Percentiles rank a stretch among this genome's conserved stretches.
Conservation (phyloP, 2,329 filamentous ascomycete species). For the Calonectria henricotiae region DNA sequence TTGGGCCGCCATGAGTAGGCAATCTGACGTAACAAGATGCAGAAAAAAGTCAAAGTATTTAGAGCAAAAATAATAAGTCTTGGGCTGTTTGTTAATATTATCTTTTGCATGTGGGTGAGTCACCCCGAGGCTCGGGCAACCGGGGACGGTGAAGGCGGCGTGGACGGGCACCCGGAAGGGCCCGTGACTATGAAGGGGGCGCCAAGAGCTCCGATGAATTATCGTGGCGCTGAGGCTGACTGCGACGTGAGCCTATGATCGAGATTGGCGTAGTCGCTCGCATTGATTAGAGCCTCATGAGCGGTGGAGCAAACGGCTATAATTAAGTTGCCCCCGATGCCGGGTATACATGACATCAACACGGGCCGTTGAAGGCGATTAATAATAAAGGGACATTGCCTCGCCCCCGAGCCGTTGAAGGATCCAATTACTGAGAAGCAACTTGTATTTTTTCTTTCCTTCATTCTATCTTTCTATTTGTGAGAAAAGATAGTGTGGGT, state of each 20-base stretch:
- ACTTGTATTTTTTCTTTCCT: neutral
- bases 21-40: constrained; percentile 26
- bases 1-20: constrained; percentile 12
- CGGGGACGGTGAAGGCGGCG: constrained; percentile 33
- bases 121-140: constrained; percentile 36
- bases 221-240: constrained; percentile 47
- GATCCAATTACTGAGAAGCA: neutral
- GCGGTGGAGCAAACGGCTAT: constrained; percentile 12
- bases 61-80: neutral
- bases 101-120: constrained; percentile 32
- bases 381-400: constrained; percentile 3
- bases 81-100: neutral
- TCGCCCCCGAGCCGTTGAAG: neutral
- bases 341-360: constrained; percentile 11
- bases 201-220: constrained; percentile 48
- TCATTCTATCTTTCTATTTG: neutral
- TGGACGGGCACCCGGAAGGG: constrained; percentile 43
- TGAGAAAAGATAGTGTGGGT: neutral
- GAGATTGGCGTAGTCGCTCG: neutral
- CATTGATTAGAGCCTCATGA: constrained; percentile 17
- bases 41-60: neutral
- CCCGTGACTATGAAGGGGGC: constrained; percentile 29
- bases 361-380: neutral
- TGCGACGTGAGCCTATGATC: constrained; percentile 17
- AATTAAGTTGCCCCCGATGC: constrained; percentile 20